Base-by-base conservation (phyloP, 495 filamentous ascomycete genomes). In the Umbilicaria muhlenbergii region DNA sequence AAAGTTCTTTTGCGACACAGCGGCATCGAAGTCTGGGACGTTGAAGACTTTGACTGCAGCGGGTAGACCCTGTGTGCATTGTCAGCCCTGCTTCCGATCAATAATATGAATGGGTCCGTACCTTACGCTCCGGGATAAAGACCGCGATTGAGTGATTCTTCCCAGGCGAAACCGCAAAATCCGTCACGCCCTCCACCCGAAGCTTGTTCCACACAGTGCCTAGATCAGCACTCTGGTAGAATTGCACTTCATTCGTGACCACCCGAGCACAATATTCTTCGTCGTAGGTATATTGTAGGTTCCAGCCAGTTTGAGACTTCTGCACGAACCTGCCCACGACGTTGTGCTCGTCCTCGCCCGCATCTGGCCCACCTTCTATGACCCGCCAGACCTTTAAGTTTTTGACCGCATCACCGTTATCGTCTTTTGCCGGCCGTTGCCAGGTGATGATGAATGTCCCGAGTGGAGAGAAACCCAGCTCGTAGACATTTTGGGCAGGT, bases 221-320 rank as follows among this genome's bases (percentile, higher is more conserved):
- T 54, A 96, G 68, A 53, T 94, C 81, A 38, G 74, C 67, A 61
- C 83, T 91, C 61, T 92, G 71, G 66, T 87, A 96, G 63, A 98
- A 93, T 55, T 96, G 91, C 34, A 98, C 83, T 64, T 94, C 86
- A 60, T 95, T 96, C 59, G 86, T 94, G 53, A 96, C 92, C 32
- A 78, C 69, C 41, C 91, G 86, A 44, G 89, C 91, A 61, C 91
- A 98, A 56, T 81, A 84, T 52, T 71, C 68, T 72, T 98, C 91
- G 58, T 98, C 91, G 46, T 74, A 71, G 24, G 86, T 94, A 58
- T 95, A 98, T 62, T 96, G 92, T 58, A 96, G 69, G 64, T 94
- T 95, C 91, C 89, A 98, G 56, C 87, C 86, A 14, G 83, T 87
- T 67, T 88, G 83, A 43, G 75, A 81, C 66, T 94, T 94, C 62